phyloP scores from a whole-genome alignment of 345 rosid genomes.

The Jatropha curcas region DNA sequence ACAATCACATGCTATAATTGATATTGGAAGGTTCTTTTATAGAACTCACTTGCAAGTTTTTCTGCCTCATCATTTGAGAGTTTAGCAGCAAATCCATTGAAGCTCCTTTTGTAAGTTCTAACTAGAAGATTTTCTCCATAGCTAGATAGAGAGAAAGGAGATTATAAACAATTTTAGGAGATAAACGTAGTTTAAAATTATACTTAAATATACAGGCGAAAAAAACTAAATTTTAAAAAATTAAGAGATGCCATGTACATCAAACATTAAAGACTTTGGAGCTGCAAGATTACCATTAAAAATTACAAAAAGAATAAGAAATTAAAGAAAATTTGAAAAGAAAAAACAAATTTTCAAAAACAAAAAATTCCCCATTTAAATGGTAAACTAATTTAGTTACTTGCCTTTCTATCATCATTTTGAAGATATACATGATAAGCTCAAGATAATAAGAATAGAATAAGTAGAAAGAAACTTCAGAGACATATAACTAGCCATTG shows the following conservation, averaged over 20 bases:
- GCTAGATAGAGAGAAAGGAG: slow-evolving; percentile 17
- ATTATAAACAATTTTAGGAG: too few relatives aligned
- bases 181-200: too few relatives aligned
- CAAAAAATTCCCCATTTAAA: too few relatives aligned
- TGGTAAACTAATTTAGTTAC: neutral
- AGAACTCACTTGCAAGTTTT: slow-evolving; percentile 41
- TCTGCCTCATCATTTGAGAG: slow-evolving; percentile 46
- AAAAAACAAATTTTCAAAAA: too few relatives aligned
- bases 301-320: too few relatives aligned
- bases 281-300: slow-evolving; percentile 14
- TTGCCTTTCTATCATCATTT: slow-evolving; percentile 18
- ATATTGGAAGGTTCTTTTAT: too few relatives aligned
- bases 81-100: slow-evolving; percentile 58
- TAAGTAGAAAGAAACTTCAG: neutral
- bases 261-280: too few relatives aligned
- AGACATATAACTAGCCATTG: neutral
- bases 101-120: slow-evolving; percentile 58
- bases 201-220: too few relatives aligned
- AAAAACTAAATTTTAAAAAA: too few relatives aligned
- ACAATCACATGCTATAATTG: too few relatives aligned
- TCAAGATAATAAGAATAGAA: neutral
- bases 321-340: neutral
- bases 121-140: slow-evolving; percentile 31
- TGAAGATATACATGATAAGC: neutral
- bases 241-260: slow-evolving; percentile 57